Evolutionary conservation across 305 asterid species (phyloP), one percentile per base, ranked within the genome.

Genomic region (Fraxinus albicans): DNA sequence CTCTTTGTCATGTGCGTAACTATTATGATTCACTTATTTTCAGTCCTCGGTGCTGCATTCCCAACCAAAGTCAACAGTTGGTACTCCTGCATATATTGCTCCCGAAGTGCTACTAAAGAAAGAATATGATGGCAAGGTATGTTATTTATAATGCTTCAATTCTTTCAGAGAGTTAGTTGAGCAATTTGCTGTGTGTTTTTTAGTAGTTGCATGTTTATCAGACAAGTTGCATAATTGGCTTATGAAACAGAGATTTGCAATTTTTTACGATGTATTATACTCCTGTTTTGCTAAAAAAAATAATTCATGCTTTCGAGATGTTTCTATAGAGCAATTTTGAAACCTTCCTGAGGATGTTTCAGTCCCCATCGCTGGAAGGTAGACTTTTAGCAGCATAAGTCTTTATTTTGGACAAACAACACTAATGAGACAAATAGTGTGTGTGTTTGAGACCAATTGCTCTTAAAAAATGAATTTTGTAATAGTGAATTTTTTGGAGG

Each of bases 41-140:
- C 85, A 96, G 98, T 96, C 99, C 12, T 94, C 99, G 0, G 98
- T 96, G 91, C 92, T 95, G 90, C 99, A 96, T 87, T 96, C 99
- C 63, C 99, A 96, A 85, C 99, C 99, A 33, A 96, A 96, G 87
- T 96, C 99, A 73, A 96, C 99, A 70, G 99, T 96, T 55, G 99
- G 99, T 72, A 96, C 99, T 10, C 98, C 98, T 34, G 99, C 99
- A 80, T 96, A 96, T 82, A 96, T 95, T 69, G 99, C 99, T 42
- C 99, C 99, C 0, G 99, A 96, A 82, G 98, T 96, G 85, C 87
- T 96, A 85, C 93, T 92, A 25, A 95, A 93, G 88, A 93, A 95
- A 89, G 99, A 96, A 90, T 96, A 96, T 79, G 99, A 96, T 53
- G 99, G 99, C 55, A 96, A 96, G 97, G 99, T 93, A 80, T 82